Evolutionary conservation across 805 yeast species (phyloP).

Genomic region (Yarrowia yakushimensis): DNA sequence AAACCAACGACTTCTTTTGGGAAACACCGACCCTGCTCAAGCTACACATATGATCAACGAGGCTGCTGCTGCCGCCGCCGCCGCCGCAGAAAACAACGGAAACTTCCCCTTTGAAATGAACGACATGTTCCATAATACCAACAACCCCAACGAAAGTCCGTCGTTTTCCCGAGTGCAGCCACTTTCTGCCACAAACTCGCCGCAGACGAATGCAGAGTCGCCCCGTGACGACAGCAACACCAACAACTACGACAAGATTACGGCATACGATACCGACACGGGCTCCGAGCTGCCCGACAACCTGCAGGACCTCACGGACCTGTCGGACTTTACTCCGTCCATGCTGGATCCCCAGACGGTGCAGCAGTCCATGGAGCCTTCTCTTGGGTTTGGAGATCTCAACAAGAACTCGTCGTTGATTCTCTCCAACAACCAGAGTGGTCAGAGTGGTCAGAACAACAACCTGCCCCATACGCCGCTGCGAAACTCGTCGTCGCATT

Average conservation of each 20-base stretch:
- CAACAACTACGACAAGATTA: slow-evolving; percentile 20
- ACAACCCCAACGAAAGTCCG: not conserved
- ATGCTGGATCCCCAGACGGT: slow-evolving; percentile 24
- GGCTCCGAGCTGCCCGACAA: slow-evolving; percentile 8
- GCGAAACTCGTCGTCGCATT: not conserved
- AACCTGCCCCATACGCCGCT: slow-evolving; percentile 15
- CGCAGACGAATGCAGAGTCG: slow-evolving; percentile 10
- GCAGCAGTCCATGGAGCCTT: slow-evolving; percentile 18
- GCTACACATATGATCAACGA: slow-evolving; percentile 20
- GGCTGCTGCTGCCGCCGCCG: slow-evolving; percentile 16
- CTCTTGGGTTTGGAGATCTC: not conserved
- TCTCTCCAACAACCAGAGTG: not conserved
- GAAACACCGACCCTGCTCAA: slow-evolving; percentile 26
- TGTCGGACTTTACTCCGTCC: slow-evolving; percentile 6
- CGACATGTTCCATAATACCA: slow-evolving; percentile 1
- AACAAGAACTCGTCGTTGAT: slow-evolving; percentile 12
- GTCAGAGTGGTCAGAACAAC: not conserved
- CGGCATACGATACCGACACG: slow-evolving; percentile 13
- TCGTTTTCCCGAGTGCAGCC: slow-evolving; percentile 20
- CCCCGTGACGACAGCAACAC: not conserved
- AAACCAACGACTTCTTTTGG: slow-evolving; percentile 30
- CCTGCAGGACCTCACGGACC: slow-evolving; percentile 13
- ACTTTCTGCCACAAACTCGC: slow-evolving; percentile 14
- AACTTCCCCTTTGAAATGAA: slow-evolving; percentile 17
- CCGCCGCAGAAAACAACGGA: slow-evolving; percentile 27